Evolutionary conservation across 305 asterid species (phyloP).

Genomic region (Stenogyne calaminthoides): DNA sequence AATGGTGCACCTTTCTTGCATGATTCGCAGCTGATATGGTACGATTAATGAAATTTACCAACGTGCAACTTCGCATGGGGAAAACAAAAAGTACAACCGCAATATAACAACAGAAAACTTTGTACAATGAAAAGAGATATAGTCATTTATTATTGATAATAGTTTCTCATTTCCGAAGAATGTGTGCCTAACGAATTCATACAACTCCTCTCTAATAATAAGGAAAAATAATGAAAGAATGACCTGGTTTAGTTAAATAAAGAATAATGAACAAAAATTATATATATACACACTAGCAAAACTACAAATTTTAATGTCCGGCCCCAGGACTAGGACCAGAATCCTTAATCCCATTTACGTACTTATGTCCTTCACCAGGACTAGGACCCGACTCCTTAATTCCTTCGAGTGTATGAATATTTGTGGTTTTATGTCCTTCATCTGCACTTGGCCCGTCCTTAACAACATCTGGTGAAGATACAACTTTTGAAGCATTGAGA

Average conservation of each 20-base stretch:
- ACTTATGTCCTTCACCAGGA: slow-evolving; percentile 31
- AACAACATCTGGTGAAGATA: neutral
- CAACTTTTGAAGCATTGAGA: slow-evolving; percentile 4
- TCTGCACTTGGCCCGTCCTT: slow-evolving; percentile 32
- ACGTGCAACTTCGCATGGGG: too few relatives aligned
- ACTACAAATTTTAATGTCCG: slow-evolving; percentile 8
- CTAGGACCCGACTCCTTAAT: slow-evolving; percentile 37
- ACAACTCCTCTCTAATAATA: neutral
- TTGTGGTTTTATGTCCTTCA: slow-evolving; percentile 10
- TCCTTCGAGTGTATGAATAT: slow-evolving; percentile 15
- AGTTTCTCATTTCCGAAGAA: neutral
- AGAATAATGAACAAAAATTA: neutral
- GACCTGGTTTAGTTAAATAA: neutral
- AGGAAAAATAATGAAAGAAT: neutral
- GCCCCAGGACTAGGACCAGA: slow-evolving; percentile 35
- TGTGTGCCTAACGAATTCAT: neutral
- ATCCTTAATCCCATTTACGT: slow-evolving; percentile 22
- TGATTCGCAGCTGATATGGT: too few relatives aligned
- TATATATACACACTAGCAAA: too few relatives aligned
- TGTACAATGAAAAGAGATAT: too few relatives aligned
- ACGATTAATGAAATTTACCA: too few relatives aligned
- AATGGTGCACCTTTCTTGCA: too few relatives aligned
- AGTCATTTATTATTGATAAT: too few relatives aligned
- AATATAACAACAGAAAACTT: too few relatives aligned
- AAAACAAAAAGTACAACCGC: too few relatives aligned